Base-by-base conservation (phyloP, 1,284 basidiomycete species). In the Ustilago tritici region DNA sequence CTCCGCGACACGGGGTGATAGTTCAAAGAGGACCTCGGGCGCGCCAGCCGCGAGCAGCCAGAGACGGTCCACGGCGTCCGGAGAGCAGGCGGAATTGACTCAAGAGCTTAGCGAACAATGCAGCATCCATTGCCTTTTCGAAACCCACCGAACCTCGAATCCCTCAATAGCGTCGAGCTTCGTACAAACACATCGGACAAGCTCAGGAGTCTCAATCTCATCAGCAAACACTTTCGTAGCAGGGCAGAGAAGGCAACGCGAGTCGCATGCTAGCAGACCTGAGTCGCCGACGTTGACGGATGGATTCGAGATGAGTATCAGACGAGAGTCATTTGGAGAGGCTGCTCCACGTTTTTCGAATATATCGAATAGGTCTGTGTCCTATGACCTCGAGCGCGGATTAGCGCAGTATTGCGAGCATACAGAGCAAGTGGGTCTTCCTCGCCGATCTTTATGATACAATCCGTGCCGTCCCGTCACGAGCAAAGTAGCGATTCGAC, bases 121-220 rank as follows among this genome's bases (percentile, higher is more conserved):
- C 43, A 46, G 9, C n/a, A 19, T 19, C 7, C n/a, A 23, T 7
- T 3, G 43, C 7, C 7, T 55, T 17, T 35, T 46, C 9, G 50
- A 57, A 15, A n/a, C 63, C 6, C 56, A 46, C 6, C 6, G 36
- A 5, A 47, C 34, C 6, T 11, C 50, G 35, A 49, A 49, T 41
- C 57, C 35, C 36, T 28, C 59, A 11, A 34, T 43, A 15, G 59
- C 11, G 15, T 50, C 63, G 23, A 62, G 58, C 41, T 58, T 61
- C 43, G 52, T 34, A 19, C 58, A 58, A 23, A 47, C 35, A 12
- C 36, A 59, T 7, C 17, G 23, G 15, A 34, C 28, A 1, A 3
- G 11, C 23, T 41, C 65, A 32, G 6, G 15, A 15, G 50, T 38
- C 10, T 52, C 53, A 3, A 43, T 32, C 3, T 8, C 47, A 32